These are phyloP conservation scores for Xylaria arbuscula DNA, from an alignment of 2,329 filamentous ascomycete genomes.

Conservation along the genomic window DNA sequence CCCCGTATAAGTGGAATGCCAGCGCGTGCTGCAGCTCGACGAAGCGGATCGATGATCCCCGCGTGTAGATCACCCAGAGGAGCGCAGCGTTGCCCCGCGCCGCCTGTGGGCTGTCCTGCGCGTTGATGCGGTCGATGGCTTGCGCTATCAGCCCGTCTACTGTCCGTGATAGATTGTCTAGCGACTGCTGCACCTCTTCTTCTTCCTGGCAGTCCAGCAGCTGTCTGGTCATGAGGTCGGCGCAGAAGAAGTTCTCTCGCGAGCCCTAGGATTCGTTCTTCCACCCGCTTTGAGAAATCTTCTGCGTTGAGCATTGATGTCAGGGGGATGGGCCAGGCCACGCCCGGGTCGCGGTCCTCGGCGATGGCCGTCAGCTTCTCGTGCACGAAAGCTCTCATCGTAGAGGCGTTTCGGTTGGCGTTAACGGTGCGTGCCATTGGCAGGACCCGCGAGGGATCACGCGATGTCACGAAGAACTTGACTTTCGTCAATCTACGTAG, in stretches of 20 bases:
- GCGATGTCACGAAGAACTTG: conserved; percentile 3
- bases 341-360: neutral
- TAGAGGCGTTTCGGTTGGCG: neutral
- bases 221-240: neutral
- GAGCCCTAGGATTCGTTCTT: neutral
- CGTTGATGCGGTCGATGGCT: neutral
- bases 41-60: conserved; percentile 7
- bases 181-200: neutral
- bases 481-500: neutral
- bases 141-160: conserved; percentile 1
- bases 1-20: conserved; percentile 9
- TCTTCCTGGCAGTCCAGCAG: conserved; percentile 4
- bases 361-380: neutral
- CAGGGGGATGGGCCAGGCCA: neutral
- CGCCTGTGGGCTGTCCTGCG: conserved; percentile 7
- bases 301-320: neutral
- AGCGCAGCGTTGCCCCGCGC: conserved; percentile 18
- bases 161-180: neutral
- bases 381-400: conserved; percentile 1
- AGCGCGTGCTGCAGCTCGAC: conserved; percentile 15
- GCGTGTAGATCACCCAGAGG: conserved; percentile 24
- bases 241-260: conserved; percentile 2
- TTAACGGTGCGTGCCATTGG: neutral
- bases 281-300: neutral
- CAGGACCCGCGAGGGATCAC: neutral